Evolutionary conservation across 2,329 filamentous ascomycete species (phyloP).

Genomic region (Exophiala spinifera): DNA sequence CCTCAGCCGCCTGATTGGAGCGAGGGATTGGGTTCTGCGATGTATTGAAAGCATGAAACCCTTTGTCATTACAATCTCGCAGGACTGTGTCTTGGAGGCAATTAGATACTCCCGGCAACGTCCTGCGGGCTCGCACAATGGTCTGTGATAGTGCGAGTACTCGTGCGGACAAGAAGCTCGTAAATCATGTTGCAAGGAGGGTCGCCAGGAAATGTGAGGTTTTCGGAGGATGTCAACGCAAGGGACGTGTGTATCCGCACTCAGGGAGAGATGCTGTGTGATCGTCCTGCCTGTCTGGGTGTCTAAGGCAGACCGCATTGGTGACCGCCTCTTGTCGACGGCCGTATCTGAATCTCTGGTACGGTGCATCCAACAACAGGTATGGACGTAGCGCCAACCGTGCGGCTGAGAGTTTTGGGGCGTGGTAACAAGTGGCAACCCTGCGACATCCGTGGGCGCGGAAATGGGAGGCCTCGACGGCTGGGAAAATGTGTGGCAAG

Average conservation of each 20-base stretch:
- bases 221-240: not conserved
- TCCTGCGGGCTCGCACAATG: not conserved
- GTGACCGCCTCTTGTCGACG: too few species aligned
- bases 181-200: not conserved
- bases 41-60: slow-evolving; percentile 5
- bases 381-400: not conserved
- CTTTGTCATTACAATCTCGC: slow-evolving; percentile 19
- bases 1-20: slow-evolving; percentile 19
- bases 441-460: not conserved
- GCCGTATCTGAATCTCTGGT: too few species aligned
- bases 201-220: not conserved
- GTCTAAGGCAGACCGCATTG: too few species aligned
- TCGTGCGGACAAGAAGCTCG: not conserved
- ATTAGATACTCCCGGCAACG: not conserved
- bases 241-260: not conserved
- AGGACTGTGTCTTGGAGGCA: not conserved
- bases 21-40: not conserved
- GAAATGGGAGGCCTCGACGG: not conserved
- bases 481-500: not conserved
- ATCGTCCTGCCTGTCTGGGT: too few species aligned
- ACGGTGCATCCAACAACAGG: too few species aligned
- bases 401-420: slow-evolving; percentile 9
- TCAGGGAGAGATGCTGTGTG: too few species aligned
- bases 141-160: not conserved
- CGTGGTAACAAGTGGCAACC: too few species aligned